A percentile compares a stretch with the other conserved stretches of the same genome.
Conservation (phyloP, 2,329 filamentous ascomycete species). For the Penicillium thymicola region DNA sequence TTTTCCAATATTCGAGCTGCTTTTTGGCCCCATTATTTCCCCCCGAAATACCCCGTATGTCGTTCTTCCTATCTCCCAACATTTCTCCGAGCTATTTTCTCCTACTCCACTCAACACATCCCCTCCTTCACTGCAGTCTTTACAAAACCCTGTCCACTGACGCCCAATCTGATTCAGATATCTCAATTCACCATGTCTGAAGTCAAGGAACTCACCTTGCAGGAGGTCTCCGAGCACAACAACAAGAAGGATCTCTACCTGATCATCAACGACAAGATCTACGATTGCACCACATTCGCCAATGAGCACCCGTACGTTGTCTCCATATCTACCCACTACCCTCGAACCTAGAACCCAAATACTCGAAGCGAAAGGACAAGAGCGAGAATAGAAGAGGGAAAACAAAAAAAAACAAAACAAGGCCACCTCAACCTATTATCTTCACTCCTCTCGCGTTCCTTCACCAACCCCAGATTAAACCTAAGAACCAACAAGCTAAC, state of each 20-base stretch:
- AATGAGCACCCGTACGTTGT: slow-evolving; percentile 86
- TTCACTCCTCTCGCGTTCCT: neutral
- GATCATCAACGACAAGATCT: slow-evolving; percentile 95
- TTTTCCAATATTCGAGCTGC: neutral
- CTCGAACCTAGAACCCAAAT: slow-evolving; percentile 2
- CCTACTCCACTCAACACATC: slow-evolving; percentile 9
- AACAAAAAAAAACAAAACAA: neutral
- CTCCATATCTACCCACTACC: neutral
- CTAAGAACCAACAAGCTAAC: slow-evolving; percentile 10
- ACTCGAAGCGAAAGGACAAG: neutral
- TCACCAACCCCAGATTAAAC: neutral
- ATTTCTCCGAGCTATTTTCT: neutral
- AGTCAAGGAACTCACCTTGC: slow-evolving; percentile 66
- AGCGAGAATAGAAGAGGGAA: neutral
- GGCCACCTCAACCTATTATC: neutral
- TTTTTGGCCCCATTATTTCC: neutral
- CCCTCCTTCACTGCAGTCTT: neutral
- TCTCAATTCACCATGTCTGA: slow-evolving; percentile 48
- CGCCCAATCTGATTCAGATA: neutral
- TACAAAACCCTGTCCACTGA: neutral
- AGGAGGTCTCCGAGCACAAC: slow-evolving; percentile 80
- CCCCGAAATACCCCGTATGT: neutral
- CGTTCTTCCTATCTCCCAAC: neutral
- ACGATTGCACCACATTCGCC: slow-evolving; percentile 82
- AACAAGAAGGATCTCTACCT: slow-evolving; percentile 89